phyloP scores from a whole-genome alignment of 140 eudicot genomes.

The Cichorium intybus region DNA sequence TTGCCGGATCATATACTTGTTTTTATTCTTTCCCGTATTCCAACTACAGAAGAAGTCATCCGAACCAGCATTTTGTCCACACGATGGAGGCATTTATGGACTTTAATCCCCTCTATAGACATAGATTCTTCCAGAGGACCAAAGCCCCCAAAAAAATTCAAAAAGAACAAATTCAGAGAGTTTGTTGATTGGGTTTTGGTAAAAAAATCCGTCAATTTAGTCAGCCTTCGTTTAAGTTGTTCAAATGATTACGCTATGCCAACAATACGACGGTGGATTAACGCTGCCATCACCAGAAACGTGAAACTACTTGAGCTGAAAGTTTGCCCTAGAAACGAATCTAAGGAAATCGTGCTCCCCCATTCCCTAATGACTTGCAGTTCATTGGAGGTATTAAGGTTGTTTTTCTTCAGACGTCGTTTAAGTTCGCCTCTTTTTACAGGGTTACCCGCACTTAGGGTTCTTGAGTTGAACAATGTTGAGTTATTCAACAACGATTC shows the following conservation, averaged over 20 bases:
- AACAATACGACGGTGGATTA: not conserved
- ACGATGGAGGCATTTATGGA: not conserved
- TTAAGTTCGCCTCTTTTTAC: not conserved
- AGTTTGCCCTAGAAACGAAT: not conserved
- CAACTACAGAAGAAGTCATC: not conserved
- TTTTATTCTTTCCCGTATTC: not conserved
- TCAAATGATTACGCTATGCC: not conserved
- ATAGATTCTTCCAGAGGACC: not conserved
- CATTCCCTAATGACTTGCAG: not conserved
- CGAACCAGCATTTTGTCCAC: not conserved
- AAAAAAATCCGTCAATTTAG: not conserved
- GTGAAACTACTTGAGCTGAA: not conserved
- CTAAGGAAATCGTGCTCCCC: not conserved
- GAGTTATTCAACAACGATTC: not conserved
- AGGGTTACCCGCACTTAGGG: not conserved
- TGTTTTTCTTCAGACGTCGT: not conserved
- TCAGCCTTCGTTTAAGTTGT: not conserved
- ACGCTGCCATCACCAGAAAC: not conserved
- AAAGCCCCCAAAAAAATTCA: not conserved
- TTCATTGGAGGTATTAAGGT: not conserved
- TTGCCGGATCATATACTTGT: not conserved
- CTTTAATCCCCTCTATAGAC: not conserved
- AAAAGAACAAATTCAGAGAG: not conserved
- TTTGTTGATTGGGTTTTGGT: not conserved
- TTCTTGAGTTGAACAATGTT: not conserved